Percentiles rank a stretch among this genome's conserved stretches.
These are phyloP conservation scores for Rhynchosporium secalis DNA, from an alignment of 2,329 filamentous ascomycete genomes.

Conservation along the genomic window DNA sequence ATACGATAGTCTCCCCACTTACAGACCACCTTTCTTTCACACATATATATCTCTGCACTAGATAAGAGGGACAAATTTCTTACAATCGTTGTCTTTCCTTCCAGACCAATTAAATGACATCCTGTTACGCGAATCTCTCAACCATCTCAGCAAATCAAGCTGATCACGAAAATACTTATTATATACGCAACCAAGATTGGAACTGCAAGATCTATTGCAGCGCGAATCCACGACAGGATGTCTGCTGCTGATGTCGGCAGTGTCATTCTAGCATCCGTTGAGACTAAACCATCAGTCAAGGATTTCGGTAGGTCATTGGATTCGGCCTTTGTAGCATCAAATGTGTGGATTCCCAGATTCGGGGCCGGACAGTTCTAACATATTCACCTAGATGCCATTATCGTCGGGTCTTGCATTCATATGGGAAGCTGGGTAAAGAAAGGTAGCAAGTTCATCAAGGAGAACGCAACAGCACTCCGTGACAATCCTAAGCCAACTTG, in stretches of 20 bases:
- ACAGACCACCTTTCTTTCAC: not conserved
- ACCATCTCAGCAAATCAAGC: not conserved
- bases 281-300: conserved; percentile 1
- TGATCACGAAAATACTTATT: conserved; percentile 7
- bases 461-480: conserved; percentile 1
- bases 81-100: not conserved
- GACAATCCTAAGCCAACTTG: conserved; percentile 15
- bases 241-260: conserved; percentile 13
- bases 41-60: not conserved
- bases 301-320: conserved; percentile 11
- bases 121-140: not conserved
- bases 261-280: conserved; percentile 1
- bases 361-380: not conserved
- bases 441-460: conserved; percentile 6
- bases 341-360: not conserved
- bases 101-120: no score
- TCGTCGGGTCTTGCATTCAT: conserved; percentile 14
- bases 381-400: conserved; percentile 3
- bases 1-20: conserved; percentile 1
- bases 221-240: conserved; percentile 14
- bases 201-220: conserved; percentile 15
- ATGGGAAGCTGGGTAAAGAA: conserved; percentile 6
- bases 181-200: conserved; percentile 7
- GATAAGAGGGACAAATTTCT: no score
- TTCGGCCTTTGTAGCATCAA: not conserved